Conservation (phyloP, 495 filamentous ascomycete species). For the Bombardia bombarda region DNA sequence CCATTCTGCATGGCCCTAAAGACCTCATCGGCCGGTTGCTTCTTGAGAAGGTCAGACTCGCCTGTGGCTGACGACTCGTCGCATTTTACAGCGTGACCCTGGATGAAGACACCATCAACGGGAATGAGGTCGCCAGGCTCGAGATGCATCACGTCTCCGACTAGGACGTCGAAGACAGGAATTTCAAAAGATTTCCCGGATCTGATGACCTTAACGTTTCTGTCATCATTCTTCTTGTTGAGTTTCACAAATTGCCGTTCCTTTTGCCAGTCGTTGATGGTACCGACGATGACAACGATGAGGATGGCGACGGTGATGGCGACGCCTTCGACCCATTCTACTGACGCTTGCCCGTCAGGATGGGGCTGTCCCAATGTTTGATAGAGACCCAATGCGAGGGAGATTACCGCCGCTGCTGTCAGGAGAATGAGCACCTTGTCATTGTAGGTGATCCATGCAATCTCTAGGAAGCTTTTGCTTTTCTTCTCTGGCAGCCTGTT, state of each 20-base stretch:
- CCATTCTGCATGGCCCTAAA: conserved; percentile 53
- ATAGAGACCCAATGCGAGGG: no score
- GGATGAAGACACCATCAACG: conserved; percentile 71
- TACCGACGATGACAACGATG: no score
- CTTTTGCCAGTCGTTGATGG: conserved; percentile 65
- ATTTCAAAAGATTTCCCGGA: conserved; percentile 71
- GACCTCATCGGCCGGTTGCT: conserved; percentile 54
- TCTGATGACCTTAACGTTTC: conserved; percentile 64
- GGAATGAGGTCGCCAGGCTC: conserved; percentile 87
- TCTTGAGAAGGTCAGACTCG: conserved; percentile 61
- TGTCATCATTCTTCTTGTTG: conserved; percentile 65
- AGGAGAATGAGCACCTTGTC: no score
- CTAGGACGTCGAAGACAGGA: conserved; percentile 71
- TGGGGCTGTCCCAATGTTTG: no score
- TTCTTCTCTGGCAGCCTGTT: neutral
- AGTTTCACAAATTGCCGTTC: conserved; percentile 61
- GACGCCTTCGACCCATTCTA: no score
- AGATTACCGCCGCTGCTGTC: no score
- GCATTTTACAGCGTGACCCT: conserved; percentile 64
- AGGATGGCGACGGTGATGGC: no score
- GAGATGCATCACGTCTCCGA: conserved; percentile 75
- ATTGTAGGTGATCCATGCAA: no score
- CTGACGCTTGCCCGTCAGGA: no score
- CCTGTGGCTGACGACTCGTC: conserved; percentile 76
- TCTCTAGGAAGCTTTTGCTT: no score